phyloP scores from a whole-genome alignment of 495 filamentous ascomycete genomes.

The Tirmania nivea region DNA sequence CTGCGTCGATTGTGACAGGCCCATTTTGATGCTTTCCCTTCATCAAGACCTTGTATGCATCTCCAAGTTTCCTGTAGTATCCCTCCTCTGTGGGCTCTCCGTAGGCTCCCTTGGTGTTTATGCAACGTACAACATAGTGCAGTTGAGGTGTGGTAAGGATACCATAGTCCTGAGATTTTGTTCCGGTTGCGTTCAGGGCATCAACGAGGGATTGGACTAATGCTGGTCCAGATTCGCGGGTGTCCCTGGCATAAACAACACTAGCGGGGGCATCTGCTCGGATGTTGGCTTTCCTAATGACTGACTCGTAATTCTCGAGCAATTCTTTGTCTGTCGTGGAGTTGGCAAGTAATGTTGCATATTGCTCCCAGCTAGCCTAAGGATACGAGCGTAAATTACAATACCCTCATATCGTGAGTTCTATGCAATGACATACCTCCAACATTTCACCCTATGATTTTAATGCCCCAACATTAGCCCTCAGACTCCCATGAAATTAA shows the following conservation, averaged over 20 bases:
- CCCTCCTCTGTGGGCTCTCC: slow-evolving; percentile 72
- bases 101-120: slow-evolving; percentile 79
- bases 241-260: slow-evolving; percentile 82
- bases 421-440: slow-evolving; percentile 32
- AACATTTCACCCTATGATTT: slow-evolving; percentile 75
- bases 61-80: slow-evolving; percentile 79
- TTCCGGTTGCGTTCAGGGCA: slow-evolving; percentile 50
- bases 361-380: slow-evolving; percentile 55
- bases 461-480: neutral
- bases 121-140: slow-evolving; percentile 85
- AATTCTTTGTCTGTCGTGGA: slow-evolving; percentile 50
- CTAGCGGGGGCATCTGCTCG: slow-evolving; percentile 46
- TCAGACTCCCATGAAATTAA: neutral
- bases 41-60: slow-evolving; percentile 63
- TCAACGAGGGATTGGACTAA: slow-evolving; percentile 57
- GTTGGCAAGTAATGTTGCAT: slow-evolving; percentile 76
- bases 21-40: slow-evolving; percentile 44
- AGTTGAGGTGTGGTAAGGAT: slow-evolving; percentile 86
- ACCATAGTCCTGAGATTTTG: slow-evolving; percentile 59
- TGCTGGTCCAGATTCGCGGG: slow-evolving; percentile 67
- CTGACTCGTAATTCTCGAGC: slow-evolving; percentile 46
- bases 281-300: slow-evolving; percentile 51
- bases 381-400: neutral
- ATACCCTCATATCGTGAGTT: slow-evolving; percentile 21
- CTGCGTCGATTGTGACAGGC: slow-evolving; percentile 70